Conservation (phyloP, 805 yeast species). For the Ogataea allantospora region DNA sequence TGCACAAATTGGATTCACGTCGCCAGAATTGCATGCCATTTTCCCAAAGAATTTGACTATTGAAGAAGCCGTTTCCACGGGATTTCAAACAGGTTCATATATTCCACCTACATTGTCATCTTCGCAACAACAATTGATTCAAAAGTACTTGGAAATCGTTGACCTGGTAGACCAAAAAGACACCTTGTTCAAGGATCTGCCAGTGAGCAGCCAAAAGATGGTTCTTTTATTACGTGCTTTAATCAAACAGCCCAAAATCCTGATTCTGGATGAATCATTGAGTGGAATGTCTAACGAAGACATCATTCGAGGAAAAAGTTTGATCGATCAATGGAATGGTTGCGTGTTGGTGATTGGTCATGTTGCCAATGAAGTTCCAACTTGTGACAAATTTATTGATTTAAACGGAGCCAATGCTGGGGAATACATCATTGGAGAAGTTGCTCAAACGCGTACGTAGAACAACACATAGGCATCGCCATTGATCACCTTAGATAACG, state of each 20-base stretch:
- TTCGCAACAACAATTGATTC: constrained; percentile 39
- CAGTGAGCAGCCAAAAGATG: constrained; percentile 75
- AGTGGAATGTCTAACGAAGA: constrained; percentile 79
- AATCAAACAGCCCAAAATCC: constrained; percentile 70
- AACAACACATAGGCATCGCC: constrained; percentile 82
- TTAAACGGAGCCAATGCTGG: constrained; percentile 36
- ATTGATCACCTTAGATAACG: constrained; percentile 55
- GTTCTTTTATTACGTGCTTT: constrained; percentile 74
- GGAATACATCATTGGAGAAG: constrained; percentile 29
- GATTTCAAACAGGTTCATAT: constrained; percentile 67
- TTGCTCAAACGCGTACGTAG: constrained; percentile 45
- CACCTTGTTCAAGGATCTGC: constrained; percentile 48
- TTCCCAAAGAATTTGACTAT: constrained; percentile 61
- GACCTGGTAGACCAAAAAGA: constrained; percentile 40
- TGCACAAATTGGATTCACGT: constrained; percentile 74
- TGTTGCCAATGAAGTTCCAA: constrained; percentile 74
- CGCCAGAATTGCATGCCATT: constrained; percentile 92
- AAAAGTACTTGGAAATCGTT: constrained; percentile 47
- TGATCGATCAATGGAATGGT: constrained; percentile 57
- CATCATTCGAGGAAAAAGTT: constrained; percentile 52
- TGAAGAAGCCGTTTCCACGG: constrained; percentile 63
- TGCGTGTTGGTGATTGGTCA: constrained; percentile 83
- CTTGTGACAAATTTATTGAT: constrained; percentile 51
- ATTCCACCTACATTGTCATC: constrained; percentile 43
- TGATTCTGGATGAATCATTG: constrained; percentile 89